phyloP scores from a whole-genome alignment of 202 grass and related monocot species.

The Hordeum pubiflorum region DNA sequence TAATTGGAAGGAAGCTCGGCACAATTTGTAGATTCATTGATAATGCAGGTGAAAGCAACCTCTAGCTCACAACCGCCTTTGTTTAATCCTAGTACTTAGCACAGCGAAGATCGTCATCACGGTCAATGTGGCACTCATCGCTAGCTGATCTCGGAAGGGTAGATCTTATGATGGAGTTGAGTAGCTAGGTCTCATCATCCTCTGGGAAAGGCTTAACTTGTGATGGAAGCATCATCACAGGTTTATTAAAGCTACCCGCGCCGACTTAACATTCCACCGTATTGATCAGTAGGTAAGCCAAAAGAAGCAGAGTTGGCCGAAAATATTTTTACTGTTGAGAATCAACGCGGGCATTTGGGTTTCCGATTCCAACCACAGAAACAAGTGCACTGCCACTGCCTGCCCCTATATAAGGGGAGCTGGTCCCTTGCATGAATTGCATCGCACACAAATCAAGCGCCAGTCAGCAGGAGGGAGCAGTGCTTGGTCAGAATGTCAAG shows the following conservation, averaged over 20 bases:
- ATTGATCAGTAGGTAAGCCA: neutral
- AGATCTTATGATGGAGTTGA: slow-evolving; percentile 12
- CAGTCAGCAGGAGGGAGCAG: neutral
- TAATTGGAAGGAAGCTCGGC: neutral
- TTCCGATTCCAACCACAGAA: neutral
- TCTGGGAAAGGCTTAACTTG: slow-evolving; percentile 3
- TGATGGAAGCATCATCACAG: slow-evolving; percentile 30
- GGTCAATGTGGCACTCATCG: neutral
- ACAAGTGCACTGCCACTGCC: neutral
- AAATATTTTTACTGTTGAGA: neutral
- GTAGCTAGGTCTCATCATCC: neutral
- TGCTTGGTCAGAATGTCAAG: neutral
- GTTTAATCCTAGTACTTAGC: neutral
- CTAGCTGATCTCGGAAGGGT: neutral
- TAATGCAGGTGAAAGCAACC: neutral
- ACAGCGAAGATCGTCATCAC: neutral
- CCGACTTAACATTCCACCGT: neutral
- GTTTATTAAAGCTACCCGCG: neutral
- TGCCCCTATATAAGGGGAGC: slow-evolving; percentile 28
- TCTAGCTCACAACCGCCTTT: neutral
- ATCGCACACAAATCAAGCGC: neutral
- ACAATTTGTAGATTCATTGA: neutral
- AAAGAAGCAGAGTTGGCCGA: neutral
- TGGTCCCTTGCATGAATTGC: neutral
- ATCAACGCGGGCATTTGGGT: neutral